Percentiles rank a stretch among this genome's conserved stretches.
Conservation (phyloP, 2,329 filamentous ascomycete genomes). For the Biscogniauxia mediterranea region DNA sequence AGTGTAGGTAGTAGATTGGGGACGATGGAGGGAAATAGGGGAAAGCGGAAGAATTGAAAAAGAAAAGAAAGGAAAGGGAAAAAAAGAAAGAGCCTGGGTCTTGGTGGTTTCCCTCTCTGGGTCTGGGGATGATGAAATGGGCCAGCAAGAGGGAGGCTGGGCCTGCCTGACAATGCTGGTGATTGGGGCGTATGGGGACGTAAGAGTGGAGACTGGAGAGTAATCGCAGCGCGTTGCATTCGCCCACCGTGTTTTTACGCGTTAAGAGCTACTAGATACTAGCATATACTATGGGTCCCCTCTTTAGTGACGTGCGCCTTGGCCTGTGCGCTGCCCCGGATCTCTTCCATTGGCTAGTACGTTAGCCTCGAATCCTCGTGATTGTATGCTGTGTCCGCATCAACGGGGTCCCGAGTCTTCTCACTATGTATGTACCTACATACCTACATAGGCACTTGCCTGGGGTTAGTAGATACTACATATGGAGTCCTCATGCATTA, state of each 20-base stretch:
- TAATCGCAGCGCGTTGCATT: slow-evolving; percentile 7
- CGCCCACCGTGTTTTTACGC: slow-evolving; percentile 17
- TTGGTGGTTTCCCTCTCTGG: background rate
- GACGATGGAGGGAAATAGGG: background rate
- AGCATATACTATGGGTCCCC: background rate
- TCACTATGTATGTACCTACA: no score
- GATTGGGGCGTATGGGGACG: slow-evolving; percentile 7
- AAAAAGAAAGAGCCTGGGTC: background rate
- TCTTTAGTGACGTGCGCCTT: background rate
- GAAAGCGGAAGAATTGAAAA: background rate
- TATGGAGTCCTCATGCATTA: background rate
- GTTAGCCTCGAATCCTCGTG: background rate
- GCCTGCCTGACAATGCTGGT: background rate
- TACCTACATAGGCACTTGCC: no score
- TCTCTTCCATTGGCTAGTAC: background rate
- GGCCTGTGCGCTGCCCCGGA: background rate
- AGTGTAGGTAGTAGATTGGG: no score
- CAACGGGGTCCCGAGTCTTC: no score
- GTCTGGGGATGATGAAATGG: slow-evolving; percentile 11
- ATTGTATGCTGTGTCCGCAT: no score
- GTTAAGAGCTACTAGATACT: background rate
- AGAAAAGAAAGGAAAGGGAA: background rate
- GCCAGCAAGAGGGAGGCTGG: slow-evolving; percentile 8
- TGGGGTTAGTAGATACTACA: no score
- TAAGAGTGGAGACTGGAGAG: slow-evolving; percentile 3